A percentile compares a stretch with the other conserved stretches of the same genome.
phyloP scores from a whole-genome alignment of 257 asterid species.

The Leptodermis oblonga region DNA sequence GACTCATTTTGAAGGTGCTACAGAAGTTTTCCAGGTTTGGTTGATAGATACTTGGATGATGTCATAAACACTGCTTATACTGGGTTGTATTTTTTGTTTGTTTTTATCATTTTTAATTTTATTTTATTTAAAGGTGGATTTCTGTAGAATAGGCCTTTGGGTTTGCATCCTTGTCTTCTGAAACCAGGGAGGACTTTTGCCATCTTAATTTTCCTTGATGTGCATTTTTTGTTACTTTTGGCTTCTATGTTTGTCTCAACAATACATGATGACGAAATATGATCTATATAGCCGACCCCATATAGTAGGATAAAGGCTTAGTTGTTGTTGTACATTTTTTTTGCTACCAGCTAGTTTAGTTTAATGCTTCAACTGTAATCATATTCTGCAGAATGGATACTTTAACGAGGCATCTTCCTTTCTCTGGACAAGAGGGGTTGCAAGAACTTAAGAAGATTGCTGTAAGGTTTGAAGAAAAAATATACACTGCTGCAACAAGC shows the following conservation, averaged over 20 bases:
- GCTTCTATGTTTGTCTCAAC: no score
- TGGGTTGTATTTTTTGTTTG: neutral
- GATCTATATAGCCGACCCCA: no score
- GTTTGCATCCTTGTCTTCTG: neutral
- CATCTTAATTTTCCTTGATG: neutral
- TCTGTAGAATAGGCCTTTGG: neutral
- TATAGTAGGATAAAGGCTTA: neutral
- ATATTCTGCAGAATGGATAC: constrained; percentile 66
- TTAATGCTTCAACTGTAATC: constrained; percentile 6
- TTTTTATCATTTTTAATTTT: neutral
- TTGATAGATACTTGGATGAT: neutral
- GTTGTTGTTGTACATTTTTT: neutral
- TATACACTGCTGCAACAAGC: constrained; percentile 66
- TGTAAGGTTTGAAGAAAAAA: constrained; percentile 81
- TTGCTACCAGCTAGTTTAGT: constrained; percentile 8
- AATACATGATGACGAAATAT: no score
- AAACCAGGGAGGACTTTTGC: neutral
- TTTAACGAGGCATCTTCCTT: constrained; percentile 86
- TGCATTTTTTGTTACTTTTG: constrained; percentile 4
- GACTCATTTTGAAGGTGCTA: neutral
- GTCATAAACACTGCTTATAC: neutral
- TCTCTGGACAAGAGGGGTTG: constrained; percentile 72
- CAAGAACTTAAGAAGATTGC: constrained; percentile 85
- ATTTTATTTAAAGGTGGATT: neutral
- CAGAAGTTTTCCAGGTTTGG: neutral